A percentile compares a stretch with the other conserved stretches of the same genome.
Evolutionary conservation across 1,284 basidiomycete species (phyloP).

Genomic region (Meira miltonrushii): DNA sequence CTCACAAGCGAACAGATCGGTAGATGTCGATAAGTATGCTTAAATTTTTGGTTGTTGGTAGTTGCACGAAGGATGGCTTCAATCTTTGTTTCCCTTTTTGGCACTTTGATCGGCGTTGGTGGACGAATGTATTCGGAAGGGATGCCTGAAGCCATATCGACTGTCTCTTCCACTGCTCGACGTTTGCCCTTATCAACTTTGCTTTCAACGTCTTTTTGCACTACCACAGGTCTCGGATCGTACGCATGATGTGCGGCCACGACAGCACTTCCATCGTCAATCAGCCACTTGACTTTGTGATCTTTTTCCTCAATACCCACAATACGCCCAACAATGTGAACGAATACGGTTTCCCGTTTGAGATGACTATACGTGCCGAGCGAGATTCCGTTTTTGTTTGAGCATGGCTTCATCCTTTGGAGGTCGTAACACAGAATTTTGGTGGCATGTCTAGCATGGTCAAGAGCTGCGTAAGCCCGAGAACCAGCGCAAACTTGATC

Average conservation of each 20-base stretch:
- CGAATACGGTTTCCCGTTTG: slow-evolving; percentile 1
- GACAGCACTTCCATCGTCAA: slow-evolving; percentile 7
- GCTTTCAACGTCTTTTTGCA: neutral
- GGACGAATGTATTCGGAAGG: slow-evolving; percentile 3
- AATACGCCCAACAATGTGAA: neutral
- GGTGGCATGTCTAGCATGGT: slow-evolving; percentile 3
- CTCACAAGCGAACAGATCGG: neutral
- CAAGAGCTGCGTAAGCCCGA: neutral
- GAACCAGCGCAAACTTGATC: neutral
- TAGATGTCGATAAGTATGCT: neutral
- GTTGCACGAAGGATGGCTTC: neutral
- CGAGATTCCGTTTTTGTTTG: neutral
- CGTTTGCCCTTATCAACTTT: slow-evolving; percentile 5
- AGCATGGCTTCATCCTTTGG: no score
- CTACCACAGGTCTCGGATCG: neutral
- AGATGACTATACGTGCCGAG: neutral
- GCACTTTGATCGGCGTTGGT: neutral
- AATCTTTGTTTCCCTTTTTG: neutral
- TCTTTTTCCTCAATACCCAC: slow-evolving; percentile 7
- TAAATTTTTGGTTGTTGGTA: neutral
- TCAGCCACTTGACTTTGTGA: slow-evolving; percentile 2
- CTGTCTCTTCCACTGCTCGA: neutral
- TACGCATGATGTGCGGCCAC: slow-evolving; percentile 5
- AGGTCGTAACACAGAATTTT: neutral
- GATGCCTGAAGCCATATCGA: neutral